These are phyloP conservation scores for Saturnispora serradocipensis DNA, from an alignment of 805 yeast genomes.

Conservation along the genomic window DNA sequence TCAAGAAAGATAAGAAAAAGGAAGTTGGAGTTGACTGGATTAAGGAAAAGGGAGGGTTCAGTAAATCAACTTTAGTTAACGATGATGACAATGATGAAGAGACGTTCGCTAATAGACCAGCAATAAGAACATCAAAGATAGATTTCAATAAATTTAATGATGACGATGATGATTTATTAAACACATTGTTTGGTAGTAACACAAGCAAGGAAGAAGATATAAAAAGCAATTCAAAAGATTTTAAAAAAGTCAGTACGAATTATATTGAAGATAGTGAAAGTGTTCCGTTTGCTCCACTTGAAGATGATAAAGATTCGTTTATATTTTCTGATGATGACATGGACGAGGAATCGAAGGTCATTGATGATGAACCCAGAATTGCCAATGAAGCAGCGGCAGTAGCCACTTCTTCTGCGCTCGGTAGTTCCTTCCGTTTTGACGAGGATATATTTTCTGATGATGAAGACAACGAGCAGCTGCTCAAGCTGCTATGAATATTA, in stretches of 20 bases:
- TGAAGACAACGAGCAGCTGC: slow-evolving; percentile 8
- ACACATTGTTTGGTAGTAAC: not conserved
- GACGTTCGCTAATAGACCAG: not conserved
- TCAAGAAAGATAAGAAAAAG: slow-evolving; percentile 1
- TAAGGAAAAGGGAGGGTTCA: slow-evolving; percentile 41
- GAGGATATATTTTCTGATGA: slow-evolving; percentile 13
- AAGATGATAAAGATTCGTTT: not conserved
- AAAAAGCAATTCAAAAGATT: not conserved
- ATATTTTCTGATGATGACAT: not conserved
- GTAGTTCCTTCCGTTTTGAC: not conserved
- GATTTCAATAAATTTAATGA: slow-evolving; percentile 7
- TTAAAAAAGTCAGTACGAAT: not conserved
- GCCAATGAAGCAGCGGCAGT: not conserved
- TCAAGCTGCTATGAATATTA: not conserved
- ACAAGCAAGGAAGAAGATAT: not conserved
- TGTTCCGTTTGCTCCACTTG: not conserved
- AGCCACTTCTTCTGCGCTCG: not conserved
- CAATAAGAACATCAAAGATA: not conserved
- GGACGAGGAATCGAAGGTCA: not conserved
- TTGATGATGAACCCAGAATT: not conserved
- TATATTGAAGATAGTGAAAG: not conserved
- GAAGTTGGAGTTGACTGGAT: slow-evolving; percentile 22
- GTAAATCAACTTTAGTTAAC: slow-evolving; percentile 15
- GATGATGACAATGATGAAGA: not conserved
- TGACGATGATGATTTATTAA: slow-evolving; percentile 5